Conservation (phyloP, 306 rosid species). For the Quillaja saponaria region DNA sequence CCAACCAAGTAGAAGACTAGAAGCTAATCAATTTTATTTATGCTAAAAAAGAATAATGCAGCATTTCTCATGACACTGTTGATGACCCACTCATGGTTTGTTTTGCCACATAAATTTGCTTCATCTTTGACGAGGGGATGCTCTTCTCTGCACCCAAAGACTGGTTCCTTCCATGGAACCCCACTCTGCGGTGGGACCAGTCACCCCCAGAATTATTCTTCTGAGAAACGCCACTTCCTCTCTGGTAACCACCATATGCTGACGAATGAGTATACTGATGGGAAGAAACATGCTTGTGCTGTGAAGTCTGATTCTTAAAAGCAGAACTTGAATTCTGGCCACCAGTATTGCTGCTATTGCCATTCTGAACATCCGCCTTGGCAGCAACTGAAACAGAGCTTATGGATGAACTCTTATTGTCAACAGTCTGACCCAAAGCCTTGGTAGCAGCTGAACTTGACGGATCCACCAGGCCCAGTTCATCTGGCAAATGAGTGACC, state of each 20-base stretch:
- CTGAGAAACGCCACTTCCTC: constrained; percentile 58
- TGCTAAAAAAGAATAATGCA: constrained; percentile 23
- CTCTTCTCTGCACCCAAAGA: constrained; percentile 60
- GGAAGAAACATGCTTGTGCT: constrained; percentile 44
- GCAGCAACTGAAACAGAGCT: constrained; percentile 40
- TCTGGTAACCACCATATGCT: constrained; percentile 57
- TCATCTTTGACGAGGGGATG: constrained; percentile 65
- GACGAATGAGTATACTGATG: constrained; percentile 70
- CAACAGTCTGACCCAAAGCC: constrained; percentile 38
- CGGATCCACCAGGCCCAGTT: constrained; percentile 67
- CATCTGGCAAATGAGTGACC: constrained; percentile 71
- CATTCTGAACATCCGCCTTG: constrained; percentile 52
- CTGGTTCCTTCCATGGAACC: constrained; percentile 81
- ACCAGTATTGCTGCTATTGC: constrained; percentile 35
- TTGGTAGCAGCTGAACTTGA: constrained; percentile 49
- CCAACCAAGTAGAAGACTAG: constrained; percentile 32
- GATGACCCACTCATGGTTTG: constrained; percentile 66
- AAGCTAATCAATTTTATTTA: constrained; percentile 53
- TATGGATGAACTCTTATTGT: constrained; percentile 41
- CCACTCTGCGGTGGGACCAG: constrained; percentile 74
- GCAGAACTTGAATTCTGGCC: constrained; percentile 49
- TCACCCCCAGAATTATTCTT: constrained; percentile 69
- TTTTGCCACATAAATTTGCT: constrained; percentile 91
- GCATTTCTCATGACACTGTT: constrained; percentile 42
- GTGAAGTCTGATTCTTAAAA: constrained; percentile 49